Evolutionary conservation across 345 rosid species (phyloP).

Genomic region (Salix viminalis): DNA sequence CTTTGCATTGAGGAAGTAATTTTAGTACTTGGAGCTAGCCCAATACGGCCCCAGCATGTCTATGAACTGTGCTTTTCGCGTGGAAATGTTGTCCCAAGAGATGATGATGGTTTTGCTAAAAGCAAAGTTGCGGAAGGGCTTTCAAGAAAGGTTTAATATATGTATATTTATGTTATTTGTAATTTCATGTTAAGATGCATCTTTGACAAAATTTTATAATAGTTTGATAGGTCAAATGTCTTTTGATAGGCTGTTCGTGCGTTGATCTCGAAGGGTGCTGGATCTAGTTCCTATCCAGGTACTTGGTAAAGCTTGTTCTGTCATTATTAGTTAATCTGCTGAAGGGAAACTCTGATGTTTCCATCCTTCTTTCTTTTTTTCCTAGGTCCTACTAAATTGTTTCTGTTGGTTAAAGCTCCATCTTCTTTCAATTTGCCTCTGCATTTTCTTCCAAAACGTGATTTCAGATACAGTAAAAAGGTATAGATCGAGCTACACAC

Average conservation of each 20-base stretch:
- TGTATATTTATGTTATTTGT: neutral
- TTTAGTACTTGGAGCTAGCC: conserved; percentile 69
- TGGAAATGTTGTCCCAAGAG: conserved; percentile 23
- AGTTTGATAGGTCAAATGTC: neutral
- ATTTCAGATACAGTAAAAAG: conserved; percentile 80
- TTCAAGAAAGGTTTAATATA: conserved; percentile 63
- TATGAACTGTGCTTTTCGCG: conserved; percentile 54
- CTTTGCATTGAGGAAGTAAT: conserved; percentile 45
- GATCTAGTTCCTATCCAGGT: conserved; percentile 79
- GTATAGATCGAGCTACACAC: conserved; percentile 22
- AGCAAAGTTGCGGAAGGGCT: conserved; percentile 63
- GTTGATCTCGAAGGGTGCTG: conserved; percentile 76
- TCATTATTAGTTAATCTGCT: conserved; percentile 5
- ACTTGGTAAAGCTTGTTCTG: conserved; percentile 10
- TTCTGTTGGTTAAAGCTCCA: conserved; percentile 76
- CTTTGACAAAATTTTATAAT: too few species aligned
- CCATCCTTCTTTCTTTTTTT: neutral
- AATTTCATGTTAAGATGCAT: neutral
- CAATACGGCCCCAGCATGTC: conserved; percentile 64
- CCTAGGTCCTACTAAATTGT: conserved; percentile 71
- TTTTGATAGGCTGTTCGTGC: conserved; percentile 60
- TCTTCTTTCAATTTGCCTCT: conserved; percentile 59
- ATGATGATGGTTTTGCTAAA: conserved; percentile 46
- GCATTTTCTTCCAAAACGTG: conserved; percentile 94
- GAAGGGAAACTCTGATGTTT: conserved; percentile 3